Conservation (phyloP, 164 flowering plant species). For the Aristolochia contorta region DNA sequence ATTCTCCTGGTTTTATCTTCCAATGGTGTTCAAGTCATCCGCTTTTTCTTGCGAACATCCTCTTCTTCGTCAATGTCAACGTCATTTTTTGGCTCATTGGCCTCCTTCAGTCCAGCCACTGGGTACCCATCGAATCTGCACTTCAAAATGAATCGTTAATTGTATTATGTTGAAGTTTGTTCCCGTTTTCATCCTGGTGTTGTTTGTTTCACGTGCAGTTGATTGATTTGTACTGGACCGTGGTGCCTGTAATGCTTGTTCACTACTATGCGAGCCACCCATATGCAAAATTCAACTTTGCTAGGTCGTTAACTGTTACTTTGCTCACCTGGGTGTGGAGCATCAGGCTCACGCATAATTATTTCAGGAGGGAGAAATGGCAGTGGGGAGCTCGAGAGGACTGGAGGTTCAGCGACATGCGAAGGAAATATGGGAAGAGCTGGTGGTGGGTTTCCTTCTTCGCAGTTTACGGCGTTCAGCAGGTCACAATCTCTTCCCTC, state of each 20-base stretch:
- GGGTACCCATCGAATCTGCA: slow-evolving; percentile 33
- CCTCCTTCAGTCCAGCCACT: slow-evolving; percentile 59
- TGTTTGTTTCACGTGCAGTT: slow-evolving; percentile 39
- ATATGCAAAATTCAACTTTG: slow-evolving; percentile 25
- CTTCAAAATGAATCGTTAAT: not conserved
- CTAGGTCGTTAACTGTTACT: slow-evolving; percentile 52
- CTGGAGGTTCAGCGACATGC: slow-evolving; percentile 82
- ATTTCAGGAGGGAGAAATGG: slow-evolving; percentile 87
- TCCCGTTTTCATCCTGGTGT: not conserved
- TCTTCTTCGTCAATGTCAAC: slow-evolving; percentile 84
- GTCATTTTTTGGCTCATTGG: slow-evolving; percentile 76
- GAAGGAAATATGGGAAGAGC: slow-evolving; percentile 47
- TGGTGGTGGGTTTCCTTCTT: slow-evolving; percentile 98
- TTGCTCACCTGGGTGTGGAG: slow-evolving; percentile 80
- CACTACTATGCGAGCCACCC: slow-evolving; percentile 79
- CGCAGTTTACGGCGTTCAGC: slow-evolving; percentile 65
- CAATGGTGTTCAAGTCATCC: slow-evolving; percentile 82
- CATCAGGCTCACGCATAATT: slow-evolving; percentile 72
- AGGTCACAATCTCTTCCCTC: slow-evolving; percentile 27
- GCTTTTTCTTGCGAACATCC: slow-evolving; percentile 48
- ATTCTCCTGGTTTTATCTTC: slow-evolving; percentile 29
- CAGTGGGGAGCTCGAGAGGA: slow-evolving; percentile 85
- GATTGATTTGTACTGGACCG: slow-evolving; percentile 93
- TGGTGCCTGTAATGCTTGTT: slow-evolving; percentile 74
- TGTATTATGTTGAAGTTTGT: not conserved